These are phyloP conservation scores for Fusarium nodosum DNA, from an alignment of 2,329 filamentous ascomycete genomes.

Conservation along the genomic window DNA sequence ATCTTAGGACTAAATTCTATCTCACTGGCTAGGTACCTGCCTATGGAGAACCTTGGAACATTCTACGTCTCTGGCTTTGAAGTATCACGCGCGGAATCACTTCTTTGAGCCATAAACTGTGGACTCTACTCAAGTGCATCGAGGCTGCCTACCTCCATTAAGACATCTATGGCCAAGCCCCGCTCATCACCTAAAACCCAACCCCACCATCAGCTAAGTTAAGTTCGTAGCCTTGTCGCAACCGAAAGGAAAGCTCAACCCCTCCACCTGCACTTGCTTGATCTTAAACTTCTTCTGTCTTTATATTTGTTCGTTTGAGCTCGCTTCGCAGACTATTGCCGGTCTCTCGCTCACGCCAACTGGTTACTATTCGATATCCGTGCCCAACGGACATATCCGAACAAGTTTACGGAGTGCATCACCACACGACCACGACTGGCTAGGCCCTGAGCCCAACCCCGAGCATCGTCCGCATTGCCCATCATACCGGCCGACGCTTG, in stretches of 20 bases:
- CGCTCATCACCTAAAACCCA: slow-evolving; percentile 32
- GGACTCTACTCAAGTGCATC: neutral
- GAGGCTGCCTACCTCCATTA: neutral
- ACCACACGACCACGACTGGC: slow-evolving; percentile 13
- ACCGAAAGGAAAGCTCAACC: slow-evolving; percentile 46
- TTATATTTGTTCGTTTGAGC: slow-evolving; percentile 20
- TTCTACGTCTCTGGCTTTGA: neutral
- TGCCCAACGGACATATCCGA: slow-evolving; percentile 1
- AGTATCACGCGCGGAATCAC: slow-evolving; percentile 23
- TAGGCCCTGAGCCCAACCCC: slow-evolving; percentile 10
- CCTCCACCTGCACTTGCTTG: slow-evolving; percentile 43
- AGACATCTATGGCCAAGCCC: slow-evolving; percentile 33
- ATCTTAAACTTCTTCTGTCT: slow-evolving; percentile 18
- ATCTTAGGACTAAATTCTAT: neutral
- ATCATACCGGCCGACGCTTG: slow-evolving; percentile 1
- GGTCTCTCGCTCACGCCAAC: neutral
- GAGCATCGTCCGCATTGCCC: slow-evolving; percentile 13
- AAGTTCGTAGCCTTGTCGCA: slow-evolving; percentile 49
- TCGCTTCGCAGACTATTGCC: slow-evolving; percentile 9
- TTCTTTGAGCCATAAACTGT: slow-evolving; percentile 10
- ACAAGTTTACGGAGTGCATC: neutral
- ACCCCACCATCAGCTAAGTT: slow-evolving; percentile 41
- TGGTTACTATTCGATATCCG: neutral
- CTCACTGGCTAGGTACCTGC: neutral
- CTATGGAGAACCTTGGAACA: neutral